Percentiles rank a stretch among this genome's conserved stretches.
phyloP scores from a whole-genome alignment of 2,329 filamentous ascomycete genomes.

The Cladosporium halotolerans region DNA sequence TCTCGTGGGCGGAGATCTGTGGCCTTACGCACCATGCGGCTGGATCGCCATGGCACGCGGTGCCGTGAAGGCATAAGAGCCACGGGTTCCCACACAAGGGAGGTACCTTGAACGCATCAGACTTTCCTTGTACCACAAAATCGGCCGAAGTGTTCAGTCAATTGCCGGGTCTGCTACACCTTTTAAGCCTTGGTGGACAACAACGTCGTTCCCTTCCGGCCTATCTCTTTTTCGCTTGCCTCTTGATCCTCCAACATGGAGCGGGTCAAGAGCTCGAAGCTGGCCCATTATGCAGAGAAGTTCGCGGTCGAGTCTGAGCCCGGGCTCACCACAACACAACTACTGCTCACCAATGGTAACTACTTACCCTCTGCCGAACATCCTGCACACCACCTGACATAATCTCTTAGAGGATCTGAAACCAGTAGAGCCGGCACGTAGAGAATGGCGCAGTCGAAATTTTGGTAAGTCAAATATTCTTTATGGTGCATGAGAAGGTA shows the following conservation, averaged over 20 bases:
- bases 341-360: conserved; percentile 70
- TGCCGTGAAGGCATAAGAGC: too few relatives aligned
- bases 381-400: conserved; percentile 9
- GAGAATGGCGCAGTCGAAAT: conserved; percentile 82
- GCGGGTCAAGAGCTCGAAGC: conserved; percentile 33
- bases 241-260: conserved; percentile 30
- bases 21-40: neutral
- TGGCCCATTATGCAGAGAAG: conserved; percentile 41
- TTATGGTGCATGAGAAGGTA: conserved; percentile 46
- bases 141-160: too few relatives aligned
- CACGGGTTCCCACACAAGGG: too few relatives aligned
- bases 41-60: neutral
- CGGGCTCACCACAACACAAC: conserved; percentile 68
- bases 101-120: too few relatives aligned
- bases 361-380: conserved; percentile 27
- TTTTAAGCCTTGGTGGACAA: too few relatives aligned
- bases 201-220: too few relatives aligned
- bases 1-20: neutral
- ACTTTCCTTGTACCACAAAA: too few relatives aligned
- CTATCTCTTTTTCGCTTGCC: too few relatives aligned
- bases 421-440: conserved; percentile 67
- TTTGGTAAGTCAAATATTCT: conserved; percentile 41
- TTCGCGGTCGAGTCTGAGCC: conserved; percentile 68
- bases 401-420: conserved; percentile 17
- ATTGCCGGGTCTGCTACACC: too few relatives aligned